phyloP scores from a whole-genome alignment of 345 rosid species.

The Gossypium stocksii region DNA sequence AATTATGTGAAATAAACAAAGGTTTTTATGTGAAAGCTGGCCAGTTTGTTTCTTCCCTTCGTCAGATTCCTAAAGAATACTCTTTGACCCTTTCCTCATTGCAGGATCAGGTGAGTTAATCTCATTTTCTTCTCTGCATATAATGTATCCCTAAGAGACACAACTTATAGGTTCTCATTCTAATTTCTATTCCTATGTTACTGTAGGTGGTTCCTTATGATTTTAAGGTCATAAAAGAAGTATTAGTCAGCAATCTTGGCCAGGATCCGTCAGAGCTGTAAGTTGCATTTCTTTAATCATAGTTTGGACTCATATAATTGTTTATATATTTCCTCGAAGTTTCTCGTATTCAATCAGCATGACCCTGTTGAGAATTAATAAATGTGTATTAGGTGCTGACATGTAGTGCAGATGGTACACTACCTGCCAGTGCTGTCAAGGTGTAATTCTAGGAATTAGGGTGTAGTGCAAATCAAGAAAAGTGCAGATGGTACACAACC shows the following conservation, averaged over 20 bases:
- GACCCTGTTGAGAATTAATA: not conserved
- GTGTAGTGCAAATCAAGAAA: not conserved
- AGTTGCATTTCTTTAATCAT: conserved; percentile 24
- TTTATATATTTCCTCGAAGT: not conserved
- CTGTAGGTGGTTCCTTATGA: conserved; percentile 71
- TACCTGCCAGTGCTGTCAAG: not conserved
- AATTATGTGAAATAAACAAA: conserved; percentile 70
- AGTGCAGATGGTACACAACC: not conserved
- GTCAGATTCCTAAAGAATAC: conserved; percentile 77
- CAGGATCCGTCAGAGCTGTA: conserved; percentile 55
- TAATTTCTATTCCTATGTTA: conserved; percentile 13
- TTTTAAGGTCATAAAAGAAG: conserved; percentile 57
- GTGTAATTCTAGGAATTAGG: not conserved
- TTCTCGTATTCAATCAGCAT: not conserved
- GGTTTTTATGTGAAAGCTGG: conserved; percentile 93
- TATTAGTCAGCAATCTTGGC: conserved; percentile 50
- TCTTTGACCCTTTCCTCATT: conserved; percentile 58
- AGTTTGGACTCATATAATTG: not conserved
- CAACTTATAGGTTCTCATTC: conserved; percentile 10
- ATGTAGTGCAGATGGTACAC: not conserved
- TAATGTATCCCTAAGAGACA: not conserved
- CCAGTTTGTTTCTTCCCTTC: conserved; percentile 73
- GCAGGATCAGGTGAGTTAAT: conserved; percentile 67
- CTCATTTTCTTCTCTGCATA: not conserved
- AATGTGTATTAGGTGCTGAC: not conserved